Conservation (phyloP, 2,329 filamentous ascomycete species). For the Ophiosphaerella narmari region DNA sequence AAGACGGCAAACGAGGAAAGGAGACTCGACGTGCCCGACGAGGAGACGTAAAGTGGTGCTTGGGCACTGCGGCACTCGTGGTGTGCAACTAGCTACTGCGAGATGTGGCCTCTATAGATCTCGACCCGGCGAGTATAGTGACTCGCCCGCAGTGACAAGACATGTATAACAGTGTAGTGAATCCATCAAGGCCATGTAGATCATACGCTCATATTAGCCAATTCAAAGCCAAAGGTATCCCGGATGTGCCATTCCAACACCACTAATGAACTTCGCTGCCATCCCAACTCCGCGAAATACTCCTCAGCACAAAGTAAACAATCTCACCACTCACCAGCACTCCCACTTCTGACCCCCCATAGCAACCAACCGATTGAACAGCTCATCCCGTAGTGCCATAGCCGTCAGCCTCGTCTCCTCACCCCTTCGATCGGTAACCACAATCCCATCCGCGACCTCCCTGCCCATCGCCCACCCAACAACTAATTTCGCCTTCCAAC, state of each 20-base stretch:
- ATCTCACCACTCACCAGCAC: constrained; percentile 59
- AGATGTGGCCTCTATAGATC: neutral
- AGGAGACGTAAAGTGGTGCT: neutral
- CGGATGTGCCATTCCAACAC: constrained; percentile 1
- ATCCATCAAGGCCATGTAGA: neutral
- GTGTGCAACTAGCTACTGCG: neutral
- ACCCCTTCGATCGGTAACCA: constrained; percentile 65
- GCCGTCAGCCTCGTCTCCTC: constrained; percentile 69
- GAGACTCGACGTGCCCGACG: neutral
- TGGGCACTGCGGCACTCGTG: neutral
- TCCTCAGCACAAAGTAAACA: too few species aligned
- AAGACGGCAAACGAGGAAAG: neutral
- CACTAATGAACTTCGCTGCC: neutral
- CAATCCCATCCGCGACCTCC: constrained; percentile 75
- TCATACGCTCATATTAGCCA: neutral
- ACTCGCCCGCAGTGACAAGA: neutral
- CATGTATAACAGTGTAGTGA: neutral
- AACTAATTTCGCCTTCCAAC: constrained; percentile 83
- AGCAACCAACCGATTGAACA: constrained; percentile 78
- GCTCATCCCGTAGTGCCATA: constrained; percentile 71
- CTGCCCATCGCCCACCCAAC: constrained; percentile 78
- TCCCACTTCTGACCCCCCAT: constrained; percentile 87
- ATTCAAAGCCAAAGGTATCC: constrained; percentile 5
- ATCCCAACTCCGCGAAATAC: neutral
- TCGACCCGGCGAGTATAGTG: neutral